These are phyloP conservation scores for Alectoria sarmentosa DNA, from an alignment of 495 filamentous ascomycete species.

Conservation along the genomic window DNA sequence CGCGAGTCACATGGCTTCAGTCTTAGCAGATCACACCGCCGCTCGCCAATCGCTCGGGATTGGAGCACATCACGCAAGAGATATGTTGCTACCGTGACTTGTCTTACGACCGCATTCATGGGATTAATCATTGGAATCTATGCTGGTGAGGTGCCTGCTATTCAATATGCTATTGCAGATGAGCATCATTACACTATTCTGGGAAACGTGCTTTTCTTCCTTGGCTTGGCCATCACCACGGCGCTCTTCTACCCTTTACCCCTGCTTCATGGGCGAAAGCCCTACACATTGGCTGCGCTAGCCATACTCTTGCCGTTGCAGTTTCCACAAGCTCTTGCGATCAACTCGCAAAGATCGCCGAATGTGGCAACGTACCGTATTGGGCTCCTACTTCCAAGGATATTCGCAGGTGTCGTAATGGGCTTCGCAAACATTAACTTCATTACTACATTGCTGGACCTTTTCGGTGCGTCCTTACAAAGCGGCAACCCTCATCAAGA, in stretches of 20 bases:
- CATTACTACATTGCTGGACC: slow-evolving; percentile 58
- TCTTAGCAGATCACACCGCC: slow-evolving; percentile 41
- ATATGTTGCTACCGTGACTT: slow-evolving; percentile 59
- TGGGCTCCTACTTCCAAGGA: slow-evolving; percentile 54
- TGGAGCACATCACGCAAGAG: slow-evolving; percentile 59
- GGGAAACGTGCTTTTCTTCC: slow-evolving; percentile 64
- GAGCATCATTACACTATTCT: slow-evolving; percentile 57
- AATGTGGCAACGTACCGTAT: slow-evolving; percentile 48
- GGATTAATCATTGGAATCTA: slow-evolving; percentile 68
- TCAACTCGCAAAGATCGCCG: slow-evolving; percentile 48
- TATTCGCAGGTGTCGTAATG: slow-evolving; percentile 56
- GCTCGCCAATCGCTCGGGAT: slow-evolving; percentile 53
- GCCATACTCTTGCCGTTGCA: slow-evolving; percentile 62
- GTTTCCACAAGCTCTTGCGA: slow-evolving; percentile 63
- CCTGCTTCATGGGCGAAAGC: slow-evolving; percentile 68
- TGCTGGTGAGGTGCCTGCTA: slow-evolving; percentile 64
- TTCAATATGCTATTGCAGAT: slow-evolving; percentile 65
- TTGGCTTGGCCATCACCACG: slow-evolving; percentile 60
- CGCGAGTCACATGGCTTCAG: slow-evolving; percentile 40
- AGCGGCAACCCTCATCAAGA: slow-evolving; percentile 65
- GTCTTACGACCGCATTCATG: slow-evolving; percentile 59
- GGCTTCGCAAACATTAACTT: slow-evolving; percentile 75
- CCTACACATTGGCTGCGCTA: slow-evolving; percentile 59
- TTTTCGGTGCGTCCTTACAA: slow-evolving; percentile 67
- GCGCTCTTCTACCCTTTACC: slow-evolving; percentile 67